phyloP scores from a whole-genome alignment of 306 rosid species.

The Hippophae gyantsensis region DNA sequence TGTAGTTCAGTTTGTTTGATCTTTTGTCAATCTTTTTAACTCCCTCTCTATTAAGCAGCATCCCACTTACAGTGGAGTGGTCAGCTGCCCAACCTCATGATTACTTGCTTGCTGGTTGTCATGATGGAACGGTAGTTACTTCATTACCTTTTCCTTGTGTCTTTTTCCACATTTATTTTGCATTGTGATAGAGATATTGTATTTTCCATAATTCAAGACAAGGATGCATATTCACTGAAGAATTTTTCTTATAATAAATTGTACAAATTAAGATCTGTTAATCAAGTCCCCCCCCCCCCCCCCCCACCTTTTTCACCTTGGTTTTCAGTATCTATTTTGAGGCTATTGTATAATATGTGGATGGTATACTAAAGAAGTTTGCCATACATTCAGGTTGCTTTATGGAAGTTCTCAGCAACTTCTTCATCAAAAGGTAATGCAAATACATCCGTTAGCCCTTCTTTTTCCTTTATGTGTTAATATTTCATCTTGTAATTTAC shows the following conservation, averaged over 20 bases:
- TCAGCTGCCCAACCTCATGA: constrained; percentile 69
- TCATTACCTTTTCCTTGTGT: constrained; percentile 1
- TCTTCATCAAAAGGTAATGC: constrained; percentile 49
- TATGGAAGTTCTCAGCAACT: constrained; percentile 71
- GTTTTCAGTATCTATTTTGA: neutral
- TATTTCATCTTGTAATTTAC: constrained; percentile 11
- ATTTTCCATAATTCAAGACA: neutral
- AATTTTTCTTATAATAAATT: neutral
- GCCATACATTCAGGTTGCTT: constrained; percentile 55
- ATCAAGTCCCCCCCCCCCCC: neutral
- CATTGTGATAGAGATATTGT: neutral
- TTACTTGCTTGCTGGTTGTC: constrained; percentile 79
- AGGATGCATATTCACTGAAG: neutral
- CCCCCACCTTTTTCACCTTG: constrained; percentile 1
- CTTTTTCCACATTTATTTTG: constrained; percentile 9
- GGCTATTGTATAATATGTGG: constrained; percentile 8
- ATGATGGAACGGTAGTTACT: constrained; percentile 80
- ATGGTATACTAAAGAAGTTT: constrained; percentile 25
- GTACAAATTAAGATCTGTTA: neutral
- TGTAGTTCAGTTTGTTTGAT: constrained; percentile 19
- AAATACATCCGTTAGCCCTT: constrained; percentile 7
- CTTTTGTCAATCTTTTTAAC: neutral
- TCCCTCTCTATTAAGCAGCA: constrained; percentile 41
- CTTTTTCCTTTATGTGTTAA: constrained; percentile 14
- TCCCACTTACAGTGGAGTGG: constrained; percentile 92